Evolutionary conservation across 2,329 filamentous ascomycete species (phyloP).

Genomic region (Lomentospora prolificans): DNA sequence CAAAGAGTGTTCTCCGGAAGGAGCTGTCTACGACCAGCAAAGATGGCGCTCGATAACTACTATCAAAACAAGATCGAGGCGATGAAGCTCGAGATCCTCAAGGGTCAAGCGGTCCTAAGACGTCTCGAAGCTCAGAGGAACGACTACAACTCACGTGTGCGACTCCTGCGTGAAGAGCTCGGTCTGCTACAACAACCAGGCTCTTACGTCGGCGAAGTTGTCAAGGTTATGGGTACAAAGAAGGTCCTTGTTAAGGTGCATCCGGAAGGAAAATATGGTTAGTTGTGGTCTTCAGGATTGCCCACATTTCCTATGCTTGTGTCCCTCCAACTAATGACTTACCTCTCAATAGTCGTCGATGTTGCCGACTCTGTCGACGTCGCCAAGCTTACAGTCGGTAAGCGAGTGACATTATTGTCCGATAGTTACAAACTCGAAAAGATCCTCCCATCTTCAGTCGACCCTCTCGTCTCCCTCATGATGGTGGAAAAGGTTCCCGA

Average conservation of each 20-base stretch:
- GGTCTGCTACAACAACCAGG: slow-evolving; percentile 93
- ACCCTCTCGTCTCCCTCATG: slow-evolving; percentile 97
- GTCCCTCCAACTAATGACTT: background rate
- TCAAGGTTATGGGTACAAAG: slow-evolving; percentile 99
- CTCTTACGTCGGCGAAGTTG: slow-evolving; percentile 98
- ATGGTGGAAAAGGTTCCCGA: slow-evolving; percentile 99
- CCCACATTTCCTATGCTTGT: too few relatives aligned
- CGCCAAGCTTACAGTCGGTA: slow-evolving; percentile 89
- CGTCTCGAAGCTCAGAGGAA: slow-evolving; percentile 96
- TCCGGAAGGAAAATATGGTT: slow-evolving; percentile 99
- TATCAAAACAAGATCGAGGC: slow-evolving; percentile 99
- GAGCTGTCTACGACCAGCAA: background rate
- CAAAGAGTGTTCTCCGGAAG: background rate
- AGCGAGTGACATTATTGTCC: slow-evolving; percentile 91
- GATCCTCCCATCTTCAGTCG: slow-evolving; percentile 94
- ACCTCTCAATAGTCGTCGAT: slow-evolving; percentile 78
- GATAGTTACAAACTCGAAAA: slow-evolving; percentile 99
- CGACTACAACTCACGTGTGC: slow-evolving; percentile 97
- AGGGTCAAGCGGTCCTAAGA: slow-evolving; percentile 90
- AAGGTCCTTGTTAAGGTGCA: slow-evolving; percentile 99
- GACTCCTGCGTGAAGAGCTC: slow-evolving; percentile 87
- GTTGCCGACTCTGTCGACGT: slow-evolving; percentile 92
- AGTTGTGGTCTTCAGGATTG: slow-evolving; percentile 23
- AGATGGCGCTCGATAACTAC: slow-evolving; percentile 97
- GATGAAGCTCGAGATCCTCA: slow-evolving; percentile 99